Evolutionary conservation across 495 filamentous ascomycete genomes (phyloP), one percentile per base, ranked within the genome.

Genomic region (Pseudoneurospora amorphoporcata): DNA sequence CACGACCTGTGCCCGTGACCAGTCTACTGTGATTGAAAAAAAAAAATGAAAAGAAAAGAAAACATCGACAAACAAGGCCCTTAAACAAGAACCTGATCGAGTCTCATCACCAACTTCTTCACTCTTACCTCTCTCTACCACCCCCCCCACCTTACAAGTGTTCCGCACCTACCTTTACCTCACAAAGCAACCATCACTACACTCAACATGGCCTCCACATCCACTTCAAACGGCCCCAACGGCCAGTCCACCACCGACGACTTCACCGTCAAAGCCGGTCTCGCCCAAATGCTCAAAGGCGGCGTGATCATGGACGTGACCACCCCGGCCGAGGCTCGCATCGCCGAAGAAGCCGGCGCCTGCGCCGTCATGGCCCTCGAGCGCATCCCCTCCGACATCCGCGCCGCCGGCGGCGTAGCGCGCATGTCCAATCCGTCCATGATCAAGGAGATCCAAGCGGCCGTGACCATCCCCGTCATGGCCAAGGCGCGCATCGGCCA

Each of bases 271-370:
- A 99, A 99, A 88, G 92, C 92, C 61, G 95, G 95, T 39, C 85
- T 99, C 71, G 95, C 95, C 29, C 90, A 95, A 79, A 99, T 99
- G 95, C 83, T 99, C 79, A 97, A 98, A 85, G 95, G 95, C 80
- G 95, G 95, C 74, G 95, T 99, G 43, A 99, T 99, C 81, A 99
- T 99, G 95, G 95, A 99, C 81, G 95, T 98, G 71, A 94, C 97
- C 45, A 94, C 94, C 80, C 92, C 94, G 19, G 90, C 92, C 75
- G 94, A 99, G 88, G 94, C 95, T 68, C 92, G 91, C 84, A 97
- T 99, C 77, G 96, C 95, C 79, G 96, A 99, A 82, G 94, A 98
- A 81, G 94, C 95, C 74, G 95, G 95, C 77, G 95, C 95, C 73
- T 90, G 88, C 75, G 96, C 95, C 79, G 95, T 99, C 84, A 99